Base-by-base conservation (phyloP, 371 early-diverging fungal species). In the Fennellomyces sp. region DNA sequence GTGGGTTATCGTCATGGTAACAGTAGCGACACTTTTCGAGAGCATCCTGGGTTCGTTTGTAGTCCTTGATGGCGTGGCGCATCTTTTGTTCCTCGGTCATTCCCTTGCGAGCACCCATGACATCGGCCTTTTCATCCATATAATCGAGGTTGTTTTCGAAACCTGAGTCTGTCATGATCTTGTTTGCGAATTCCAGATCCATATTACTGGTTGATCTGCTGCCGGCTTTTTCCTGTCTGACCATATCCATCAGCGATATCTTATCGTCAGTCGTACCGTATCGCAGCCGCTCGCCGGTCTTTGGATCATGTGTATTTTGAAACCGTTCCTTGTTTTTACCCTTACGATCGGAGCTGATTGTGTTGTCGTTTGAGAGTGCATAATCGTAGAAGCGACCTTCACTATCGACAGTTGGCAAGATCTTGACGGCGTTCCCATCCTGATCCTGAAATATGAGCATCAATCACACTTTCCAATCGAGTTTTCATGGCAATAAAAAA, bases 91-190 rank as follows among this genome's bases (percentile, higher is more conserved):
- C 73, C 26, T 76, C 84, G n/a, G 79, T 79, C 57, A 75, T 72
- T 19, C 84, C 82, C 52, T 81, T 78, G 25, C 78, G 79, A 41
- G 82, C 68, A 0, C 93, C 86, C 58, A 96, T 80, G n/a, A 82
- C 81, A 61, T 95, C 95, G 2, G 88, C 85, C 25, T 91, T 85
- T 17, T 96, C 97, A 69, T 97, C 97, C 86, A 95, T 84, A 54
- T 97, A 95, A 55, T 97, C 97, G n/a, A 84, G 63, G 52, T 88
- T 85, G 65, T 89, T 85, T 58, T 82, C 77, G 66, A 89, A 94
- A 6, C 82, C 73, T n/a, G 86, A 71, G 68, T 94, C 94, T n/a
- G 81, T 61, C 3, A 88, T 77, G 52, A 94, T 94, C 36, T 88
- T 81, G 31, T 86, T 79, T 0, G 94, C 94, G 57, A 93, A 74